Conservation (phyloP, 441 rosid species). For the Jatropha multifida region DNA sequence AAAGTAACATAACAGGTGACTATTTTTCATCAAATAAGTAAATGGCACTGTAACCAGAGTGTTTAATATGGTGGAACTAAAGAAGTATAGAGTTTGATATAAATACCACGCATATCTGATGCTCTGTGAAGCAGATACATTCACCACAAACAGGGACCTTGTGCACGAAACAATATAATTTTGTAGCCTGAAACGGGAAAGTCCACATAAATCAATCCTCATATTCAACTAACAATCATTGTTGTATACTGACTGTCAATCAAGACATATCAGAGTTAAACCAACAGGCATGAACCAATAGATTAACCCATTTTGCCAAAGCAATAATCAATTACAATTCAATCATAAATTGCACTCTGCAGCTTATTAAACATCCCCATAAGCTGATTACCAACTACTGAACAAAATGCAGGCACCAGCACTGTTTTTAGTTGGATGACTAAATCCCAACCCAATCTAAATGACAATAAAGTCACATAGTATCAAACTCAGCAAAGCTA, state of each 20-base stretch:
- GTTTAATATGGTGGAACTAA: background rate
- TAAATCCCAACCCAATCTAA: background rate
- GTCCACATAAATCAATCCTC: constrained; percentile 7
- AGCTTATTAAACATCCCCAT: background rate
- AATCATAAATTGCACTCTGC: background rate
- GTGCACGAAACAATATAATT: constrained; percentile 96
- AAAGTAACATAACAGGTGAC: background rate
- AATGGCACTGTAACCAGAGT: background rate
- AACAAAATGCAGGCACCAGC: constrained; percentile 9
- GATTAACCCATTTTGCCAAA: background rate
- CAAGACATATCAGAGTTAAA: background rate
- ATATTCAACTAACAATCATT: constrained; percentile 5
- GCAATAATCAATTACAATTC: background rate
- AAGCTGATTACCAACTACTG: background rate
- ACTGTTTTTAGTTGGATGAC: too few relatives aligned
- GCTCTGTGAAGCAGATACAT: constrained; percentile 95
- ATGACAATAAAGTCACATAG: background rate
- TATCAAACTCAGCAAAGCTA: background rate
- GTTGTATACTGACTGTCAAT: background rate
- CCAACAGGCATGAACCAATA: background rate
- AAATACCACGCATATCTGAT: constrained; percentile 89
- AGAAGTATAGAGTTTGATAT: constrained; percentile 2
- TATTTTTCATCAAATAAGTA: background rate
- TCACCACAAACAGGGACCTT: constrained; percentile 99
- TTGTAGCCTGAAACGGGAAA: constrained; percentile 73